A percentile compares a stretch with the other conserved stretches of the same genome.
These are phyloP conservation scores for Tubosaeta brunneosetosa DNA, from an alignment of 768 basidiomycete species.

Conservation along the genomic window DNA sequence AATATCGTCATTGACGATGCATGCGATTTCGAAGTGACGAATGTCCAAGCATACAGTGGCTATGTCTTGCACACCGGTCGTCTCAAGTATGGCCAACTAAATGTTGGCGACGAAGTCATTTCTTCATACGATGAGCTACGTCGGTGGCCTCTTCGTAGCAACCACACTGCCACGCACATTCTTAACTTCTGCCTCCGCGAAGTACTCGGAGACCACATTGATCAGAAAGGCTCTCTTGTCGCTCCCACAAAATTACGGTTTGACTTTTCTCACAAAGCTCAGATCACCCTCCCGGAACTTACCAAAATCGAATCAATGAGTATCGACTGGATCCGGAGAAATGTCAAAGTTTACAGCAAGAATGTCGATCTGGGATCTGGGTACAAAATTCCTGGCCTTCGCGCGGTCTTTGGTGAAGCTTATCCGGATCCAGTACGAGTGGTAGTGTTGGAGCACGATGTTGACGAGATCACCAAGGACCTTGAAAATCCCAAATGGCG, in stretches of 20 bases:
- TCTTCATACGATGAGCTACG: constrained; percentile 95
- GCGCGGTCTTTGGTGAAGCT: constrained; percentile 96
- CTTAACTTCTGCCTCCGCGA: constrained; percentile 93
- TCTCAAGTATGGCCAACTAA: constrained; percentile 82
- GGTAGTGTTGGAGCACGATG: constrained; percentile 82
- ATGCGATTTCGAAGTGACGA: constrained; percentile 88
- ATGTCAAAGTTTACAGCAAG: constrained; percentile 85
- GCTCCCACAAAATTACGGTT: constrained; percentile 95
- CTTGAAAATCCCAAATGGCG: constrained; percentile 90
- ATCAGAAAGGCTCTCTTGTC: constrained; percentile 97
- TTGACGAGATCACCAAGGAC: constrained; percentile 83
- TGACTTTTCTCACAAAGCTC: constrained; percentile 96
- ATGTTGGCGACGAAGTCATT: constrained; percentile 76
- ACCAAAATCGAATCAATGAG: constrained; percentile 78
- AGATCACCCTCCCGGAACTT: constrained; percentile 73
- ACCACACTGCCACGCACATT: constrained; percentile 98
- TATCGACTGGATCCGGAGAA: constrained; percentile 84
- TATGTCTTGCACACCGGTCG: constrained; percentile 92
- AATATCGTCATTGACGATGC: constrained; percentile 88
- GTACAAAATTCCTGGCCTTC: constrained; percentile 84
- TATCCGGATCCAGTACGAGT: constrained; percentile 98
- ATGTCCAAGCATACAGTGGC: constrained; percentile 92
- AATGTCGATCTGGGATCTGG: constrained; percentile 77
- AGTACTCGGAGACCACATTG: constrained; percentile 93
- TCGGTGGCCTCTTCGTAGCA: constrained; percentile 93